Base-by-base conservation (phyloP, 2,329 filamentous ascomycete species). In the Gnomoniopsis sp. region DNA sequence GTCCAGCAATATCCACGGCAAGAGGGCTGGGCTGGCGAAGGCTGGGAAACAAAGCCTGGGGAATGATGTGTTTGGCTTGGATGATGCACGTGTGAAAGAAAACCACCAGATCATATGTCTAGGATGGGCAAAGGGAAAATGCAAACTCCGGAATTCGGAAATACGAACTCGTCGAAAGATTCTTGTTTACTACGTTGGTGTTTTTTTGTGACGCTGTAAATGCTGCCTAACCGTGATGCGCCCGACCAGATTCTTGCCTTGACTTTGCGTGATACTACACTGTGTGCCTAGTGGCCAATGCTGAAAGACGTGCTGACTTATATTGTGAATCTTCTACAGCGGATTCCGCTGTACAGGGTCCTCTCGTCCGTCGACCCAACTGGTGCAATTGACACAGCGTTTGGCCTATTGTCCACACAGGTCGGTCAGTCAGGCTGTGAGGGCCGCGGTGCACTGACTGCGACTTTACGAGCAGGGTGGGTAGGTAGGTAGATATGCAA, bases 311-410 rank as follows among this genome's bases (percentile, higher is more conserved):
- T n/a, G n/a, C n/a, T n/a, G n/a, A n/a, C 38, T 4, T 43, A 26
- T 41, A 15, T 7, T 49, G 2, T 26, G 14, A 3, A 21, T 34
- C n/a, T 41, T 1, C 44, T 47, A 14, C 36, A n/a, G 14, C 36
- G 36, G 17, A n/a, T 12, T 12, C 6, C 11, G 21, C 14, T 53
- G 52, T 34, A 38, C 14, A 6, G 26, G 60, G 23, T 81, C 79
- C 62, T 81, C 79, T 54, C 79, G 70, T 1, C 79, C 79, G 61
- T 81, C 79, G 19, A 77, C 73, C 79, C 79, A 82, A 64, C 77
- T 80, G 12, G 77, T 79, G 64, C 79, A 82, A 58, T 80, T 77
- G 48, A 80, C 65, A 62, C 79, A 82, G 11, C 78, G 74, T 34
- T 70, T 59, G 21, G 76, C 71, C 79, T 80, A 30, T 36, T 11